Evolutionary conservation across 768 basidiomycete species (phyloP), one percentile per base, ranked within the genome.

Genomic region (Daedaleopsis nitida): DNA sequence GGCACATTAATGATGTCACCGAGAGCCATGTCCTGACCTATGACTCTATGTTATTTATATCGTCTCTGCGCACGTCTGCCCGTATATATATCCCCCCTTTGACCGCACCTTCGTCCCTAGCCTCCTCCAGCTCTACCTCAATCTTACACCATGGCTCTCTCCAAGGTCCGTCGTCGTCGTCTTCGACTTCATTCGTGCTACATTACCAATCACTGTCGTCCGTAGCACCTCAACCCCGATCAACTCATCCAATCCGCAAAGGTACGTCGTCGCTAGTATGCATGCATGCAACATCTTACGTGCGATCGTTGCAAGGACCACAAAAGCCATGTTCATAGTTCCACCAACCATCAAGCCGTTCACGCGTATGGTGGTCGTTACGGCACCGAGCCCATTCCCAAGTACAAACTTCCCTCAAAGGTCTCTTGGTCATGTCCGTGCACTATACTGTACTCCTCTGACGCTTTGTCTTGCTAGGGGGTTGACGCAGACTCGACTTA

Each of bases 141-240:
- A 32, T 47, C 19, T n/a, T n/a, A 24, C 27, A 42, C 34, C 51
- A 88, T 88, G 87, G 74, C 83, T 58, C 84, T 88, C 66, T 83
- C 86, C 58, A 88, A 86, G 76, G 85, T 83, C 62, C 39, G 39
- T 42, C 3, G 34, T 35, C 27, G 27, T 48, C 38, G 42, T 47
- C n/a, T 39, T 24, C 6, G 6, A 43, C 5, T 21, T 53, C 14
- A 34, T 60, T 58, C 34, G n/a, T n/a, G n/a, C n/a, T n/a, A n/a
- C n/a, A n/a, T n/a, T n/a, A 53, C 13, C 53, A 24, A 32, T n/a
- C 42, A 47, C 63, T 35, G 55, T 56, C 37, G 54, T 43, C 34
- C 27, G 7, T 63, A 89, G 87, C 87, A 86, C 65, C 76, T 93
- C 68, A 84, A 91, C 73, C 74, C 90, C 1, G 88, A 89, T 57